Evolutionary conservation across 2,329 filamentous ascomycete genomes (phyloP), one percentile per base, ranked within the genome.

Genomic region (Trichoderma guizhouense): DNA sequence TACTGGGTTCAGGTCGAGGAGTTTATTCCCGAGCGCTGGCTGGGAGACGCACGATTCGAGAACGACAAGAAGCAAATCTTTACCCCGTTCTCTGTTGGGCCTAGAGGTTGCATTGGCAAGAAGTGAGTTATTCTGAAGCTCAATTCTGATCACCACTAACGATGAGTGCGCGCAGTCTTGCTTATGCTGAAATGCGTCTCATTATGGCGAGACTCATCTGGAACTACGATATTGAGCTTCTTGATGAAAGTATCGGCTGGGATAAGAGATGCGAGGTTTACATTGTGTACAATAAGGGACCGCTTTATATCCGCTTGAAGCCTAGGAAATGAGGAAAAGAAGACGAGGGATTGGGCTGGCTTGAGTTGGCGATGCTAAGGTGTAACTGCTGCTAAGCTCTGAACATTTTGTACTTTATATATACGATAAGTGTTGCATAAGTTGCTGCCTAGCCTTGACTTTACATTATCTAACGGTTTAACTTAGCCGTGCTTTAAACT

Each of bases 21-120:
- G 0, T 84, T 83, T 71, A 72, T 77, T 9, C 83, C 83, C 0
- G 82, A 84, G 69, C 76, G 83, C 3, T 84, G 81, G 76, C 69
- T 80, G 2, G 76, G 74, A 9, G 75, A 77, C 18, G 28, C 66
- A 1, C 70, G 66, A 14, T 79, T 75, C 39, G 74, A 63, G 1
- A 69, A 71, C 18, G 79, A 81, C 66, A 69, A 75, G 18, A 74
- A 65, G 7, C 72, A 76, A 7, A 74, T 74, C 0, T 62, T 79
- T 1, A 76, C 79, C 67, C 79, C 79, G 1, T 82, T 82, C 39
- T 74, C 73, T 0, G 15, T 75, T 58, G 79, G 80, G 0, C 76
- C 79, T 1, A 74, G 79, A 15, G 75, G 76, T 43, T 82, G 79
- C 60, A 73, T 81, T 32, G 80, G 80, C 3, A 77, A 75, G 73